Conservation (phyloP, 768 basidiomycete species). For the Pleurotus sapidus region DNA sequence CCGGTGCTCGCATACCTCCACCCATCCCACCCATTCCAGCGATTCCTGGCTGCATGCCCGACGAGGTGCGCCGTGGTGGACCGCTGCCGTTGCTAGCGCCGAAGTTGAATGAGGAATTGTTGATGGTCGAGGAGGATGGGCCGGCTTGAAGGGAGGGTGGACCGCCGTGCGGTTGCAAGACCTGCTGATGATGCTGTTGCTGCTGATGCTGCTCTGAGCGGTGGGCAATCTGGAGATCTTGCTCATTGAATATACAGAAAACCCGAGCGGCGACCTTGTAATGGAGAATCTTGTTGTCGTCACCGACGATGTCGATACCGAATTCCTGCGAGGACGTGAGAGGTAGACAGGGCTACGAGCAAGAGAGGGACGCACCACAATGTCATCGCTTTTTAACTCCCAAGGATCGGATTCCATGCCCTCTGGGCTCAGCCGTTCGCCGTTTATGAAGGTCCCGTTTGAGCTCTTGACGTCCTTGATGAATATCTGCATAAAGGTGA, state of each 20-base stretch:
- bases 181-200: constrained; percentile 40
- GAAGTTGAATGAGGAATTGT: constrained; percentile 12
- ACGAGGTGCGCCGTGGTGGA: constrained; percentile 1
- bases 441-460: constrained; percentile 98
- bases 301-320: constrained; percentile 97
- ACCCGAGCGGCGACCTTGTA: constrained; percentile 98
- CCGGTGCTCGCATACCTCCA: constrained; percentile 60
- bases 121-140: constrained; percentile 11
- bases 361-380: constrained; percentile 66
- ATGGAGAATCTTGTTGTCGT: constrained; percentile 98
- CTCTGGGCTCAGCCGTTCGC: constrained; percentile 87
- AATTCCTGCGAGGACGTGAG: constrained; percentile 68
- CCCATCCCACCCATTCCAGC: constrained; percentile 78
- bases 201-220: constrained; percentile 68
- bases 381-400: constrained; percentile 93
- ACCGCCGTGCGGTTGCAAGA: constrained; percentile 25
- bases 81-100: constrained; percentile 29
- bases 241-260: constrained; percentile 81
- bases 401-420: constrained; percentile 89
- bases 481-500: constrained; percentile 60
- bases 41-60: constrained; percentile 37
- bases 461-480: constrained; percentile 99
- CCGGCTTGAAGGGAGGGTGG: constrained; percentile 10
- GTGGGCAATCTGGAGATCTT: constrained; percentile 76
- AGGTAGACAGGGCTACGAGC: constrained; percentile 10